These are phyloP conservation scores for Suillus placidus DNA, from an alignment of 768 basidiomycete species.

Conservation along the genomic window DNA sequence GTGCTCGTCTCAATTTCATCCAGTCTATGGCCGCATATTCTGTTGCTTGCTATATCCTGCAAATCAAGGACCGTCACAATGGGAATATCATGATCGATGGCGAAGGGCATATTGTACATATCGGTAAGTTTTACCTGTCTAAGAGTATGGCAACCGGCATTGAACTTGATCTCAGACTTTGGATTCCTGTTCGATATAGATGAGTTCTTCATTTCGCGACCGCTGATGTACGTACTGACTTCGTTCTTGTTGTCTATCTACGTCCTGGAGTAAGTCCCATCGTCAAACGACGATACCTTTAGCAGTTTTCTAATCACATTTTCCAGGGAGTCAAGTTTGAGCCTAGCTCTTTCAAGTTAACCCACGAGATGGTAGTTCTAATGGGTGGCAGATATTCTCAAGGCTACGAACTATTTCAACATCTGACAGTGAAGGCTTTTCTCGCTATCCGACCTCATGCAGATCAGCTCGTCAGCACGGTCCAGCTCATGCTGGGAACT, in stretches of 20 bases:
- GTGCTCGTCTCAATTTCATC: conserved; percentile 92
- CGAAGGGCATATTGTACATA: conserved; percentile 94
- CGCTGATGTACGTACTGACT: conserved; percentile 28
- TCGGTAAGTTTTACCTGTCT: conserved; percentile 59
- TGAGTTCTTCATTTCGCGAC: conserved; percentile 52
- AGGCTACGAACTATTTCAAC: conserved; percentile 93
- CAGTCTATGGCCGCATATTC: conserved; percentile 99
- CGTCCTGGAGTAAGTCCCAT: conserved; percentile 60
- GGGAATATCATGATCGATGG: conserved; percentile 99
- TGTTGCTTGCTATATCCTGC: conserved; percentile 94
- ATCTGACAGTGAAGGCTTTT: conserved; percentile 95
- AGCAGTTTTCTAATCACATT: conserved; percentile 9
- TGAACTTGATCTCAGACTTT: conserved; percentile 61
- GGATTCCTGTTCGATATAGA: conserved; percentile 99
- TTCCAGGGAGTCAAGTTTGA: conserved; percentile 96
- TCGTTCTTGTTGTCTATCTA: conserved; percentile 31
- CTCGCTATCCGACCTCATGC: conserved; percentile 94
- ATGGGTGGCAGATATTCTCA: conserved; percentile 97
- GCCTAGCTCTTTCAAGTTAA: conserved; percentile 96
- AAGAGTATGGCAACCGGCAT: not conserved
- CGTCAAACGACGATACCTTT: not conserved
- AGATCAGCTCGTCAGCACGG: conserved; percentile 85
- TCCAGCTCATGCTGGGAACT: conserved; percentile 93
- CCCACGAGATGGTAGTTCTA: conserved; percentile 96
- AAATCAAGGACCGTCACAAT: conserved; percentile 99